phyloP scores from a whole-genome alignment of 139 green algal species.

The Chlamydomonas urium region DNA sequence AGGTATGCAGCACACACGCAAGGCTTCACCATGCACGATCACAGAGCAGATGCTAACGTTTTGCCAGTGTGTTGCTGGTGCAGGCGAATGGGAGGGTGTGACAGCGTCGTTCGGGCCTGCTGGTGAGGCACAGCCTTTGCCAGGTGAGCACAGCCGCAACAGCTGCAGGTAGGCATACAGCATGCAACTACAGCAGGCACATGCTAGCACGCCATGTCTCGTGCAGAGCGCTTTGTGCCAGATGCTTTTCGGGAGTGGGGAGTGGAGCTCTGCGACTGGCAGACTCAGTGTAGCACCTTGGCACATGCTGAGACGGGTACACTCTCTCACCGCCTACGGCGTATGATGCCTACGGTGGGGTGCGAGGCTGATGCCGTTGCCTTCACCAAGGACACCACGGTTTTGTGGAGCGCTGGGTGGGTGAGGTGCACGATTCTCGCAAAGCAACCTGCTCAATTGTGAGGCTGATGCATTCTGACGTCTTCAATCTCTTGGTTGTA shows the following conservation, averaged over 20 bases:
- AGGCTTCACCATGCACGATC: too few species aligned
- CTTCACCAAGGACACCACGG: slow-evolving; percentile 48
- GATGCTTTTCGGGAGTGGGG: slow-evolving; percentile 36
- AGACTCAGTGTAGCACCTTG: slow-evolving; percentile 60
- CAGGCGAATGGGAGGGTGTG: slow-evolving; percentile 19
- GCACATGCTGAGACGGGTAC: not conserved
- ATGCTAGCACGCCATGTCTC: not conserved
- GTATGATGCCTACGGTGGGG: slow-evolving; percentile 73
- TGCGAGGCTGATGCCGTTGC: slow-evolving; percentile 77
- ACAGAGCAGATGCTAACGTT: too few species aligned
- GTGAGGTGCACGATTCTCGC: too few species aligned
- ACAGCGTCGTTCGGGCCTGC: slow-evolving; percentile 14
- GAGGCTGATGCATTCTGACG: too few species aligned
- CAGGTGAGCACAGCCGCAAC: too few species aligned
- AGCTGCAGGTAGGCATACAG: too few species aligned
- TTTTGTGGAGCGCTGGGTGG: too few species aligned
- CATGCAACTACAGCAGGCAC: too few species aligned
- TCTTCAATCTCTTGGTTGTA: too few species aligned
- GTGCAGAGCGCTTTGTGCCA: not conserved
- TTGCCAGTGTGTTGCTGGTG: too few species aligned
- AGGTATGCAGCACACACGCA: too few species aligned
- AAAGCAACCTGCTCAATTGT: too few species aligned
- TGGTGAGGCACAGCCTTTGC: not conserved
- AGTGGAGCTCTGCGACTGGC: slow-evolving; percentile 69
- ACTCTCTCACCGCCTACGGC: slow-evolving; percentile 19